Evolutionary conservation across 192 early-diverging fungal species (phyloP).

Genomic region (Backusella liffmaniae): DNA sequence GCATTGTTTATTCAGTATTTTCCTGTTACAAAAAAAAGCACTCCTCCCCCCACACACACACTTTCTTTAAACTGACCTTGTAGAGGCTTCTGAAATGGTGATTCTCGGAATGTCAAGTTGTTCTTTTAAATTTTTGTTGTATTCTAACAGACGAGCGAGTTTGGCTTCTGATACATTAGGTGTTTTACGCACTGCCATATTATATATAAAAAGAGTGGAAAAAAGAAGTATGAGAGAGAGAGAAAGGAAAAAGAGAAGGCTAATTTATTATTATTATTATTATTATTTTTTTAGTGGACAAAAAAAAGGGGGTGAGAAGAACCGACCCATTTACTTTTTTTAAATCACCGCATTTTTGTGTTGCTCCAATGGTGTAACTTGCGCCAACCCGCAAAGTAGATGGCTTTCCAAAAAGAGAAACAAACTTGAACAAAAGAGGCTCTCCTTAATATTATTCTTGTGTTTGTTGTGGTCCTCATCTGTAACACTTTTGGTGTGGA

Average conservation of each 20-base stretch:
- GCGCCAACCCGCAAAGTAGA: background rate
- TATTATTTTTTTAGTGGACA: background rate
- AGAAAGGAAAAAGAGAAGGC: background rate
- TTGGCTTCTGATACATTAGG: constrained; percentile 45
- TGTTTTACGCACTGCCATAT: constrained; percentile 15
- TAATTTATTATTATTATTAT: background rate
- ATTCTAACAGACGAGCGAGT: constrained; percentile 37
- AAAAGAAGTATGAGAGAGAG: background rate
- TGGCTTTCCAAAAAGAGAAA: background rate
- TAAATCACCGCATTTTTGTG: background rate
- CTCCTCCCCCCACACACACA: too few relatives aligned
- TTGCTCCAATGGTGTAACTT: background rate
- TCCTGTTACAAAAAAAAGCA: too few relatives aligned
- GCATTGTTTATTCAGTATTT: constrained; percentile 14
- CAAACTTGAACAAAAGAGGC: background rate
- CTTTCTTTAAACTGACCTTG: constrained; percentile 12
- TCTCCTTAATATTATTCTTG: background rate
- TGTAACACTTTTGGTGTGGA: background rate
- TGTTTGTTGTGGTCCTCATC: background rate
- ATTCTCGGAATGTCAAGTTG: constrained; percentile 42
- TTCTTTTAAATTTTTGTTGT: constrained; percentile 38
- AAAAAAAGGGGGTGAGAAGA: background rate
- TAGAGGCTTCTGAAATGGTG: constrained; percentile 39
- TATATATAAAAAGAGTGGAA: background rate
- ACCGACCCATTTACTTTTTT: background rate